Percentiles rank a stretch among this genome's conserved stretches.
phyloP scores from a whole-genome alignment of 768 basidiomycete genomes.

The Naganishia kalamii region DNA sequence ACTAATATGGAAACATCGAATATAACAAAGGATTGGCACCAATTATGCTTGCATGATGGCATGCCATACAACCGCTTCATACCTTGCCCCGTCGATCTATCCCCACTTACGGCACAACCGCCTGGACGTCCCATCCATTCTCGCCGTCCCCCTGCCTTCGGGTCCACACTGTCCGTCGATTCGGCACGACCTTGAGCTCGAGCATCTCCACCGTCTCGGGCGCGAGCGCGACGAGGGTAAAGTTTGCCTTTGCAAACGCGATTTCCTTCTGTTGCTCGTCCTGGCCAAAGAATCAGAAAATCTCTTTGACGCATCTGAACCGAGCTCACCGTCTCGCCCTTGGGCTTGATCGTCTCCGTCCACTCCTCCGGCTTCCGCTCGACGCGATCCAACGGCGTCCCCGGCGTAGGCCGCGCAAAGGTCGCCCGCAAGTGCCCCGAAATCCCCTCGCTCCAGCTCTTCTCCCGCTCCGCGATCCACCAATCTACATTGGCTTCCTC shows the following conservation, averaged over 20 bases:
- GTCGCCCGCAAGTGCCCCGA: slow-evolving; percentile 43
- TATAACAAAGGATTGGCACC: too few relatives aligned
- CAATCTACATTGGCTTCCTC: slow-evolving; percentile 30
- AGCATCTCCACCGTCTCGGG: slow-evolving; percentile 35
- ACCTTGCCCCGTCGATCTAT: neutral
- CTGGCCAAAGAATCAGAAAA: slow-evolving; percentile 20
- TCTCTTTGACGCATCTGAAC: neutral
- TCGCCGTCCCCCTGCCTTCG: neutral
- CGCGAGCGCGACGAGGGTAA: slow-evolving; percentile 38
- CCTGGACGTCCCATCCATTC: slow-evolving; percentile 6
- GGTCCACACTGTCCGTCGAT: slow-evolving; percentile 36
- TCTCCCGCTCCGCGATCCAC: slow-evolving; percentile 39
- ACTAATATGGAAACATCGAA: too few relatives aligned
- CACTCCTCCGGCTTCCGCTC: slow-evolving; percentile 35
- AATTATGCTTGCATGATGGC: too few relatives aligned
- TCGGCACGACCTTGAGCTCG: slow-evolving; percentile 41
- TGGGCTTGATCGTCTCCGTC: slow-evolving; percentile 33
- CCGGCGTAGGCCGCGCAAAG: slow-evolving; percentile 41
- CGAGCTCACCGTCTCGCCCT: slow-evolving; percentile 33
- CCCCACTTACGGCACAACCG: slow-evolving; percentile 4
- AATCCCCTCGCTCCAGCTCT: slow-evolving; percentile 33
- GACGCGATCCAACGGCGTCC: slow-evolving; percentile 33
- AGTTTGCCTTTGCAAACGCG: slow-evolving; percentile 33
- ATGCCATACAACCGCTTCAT: neutral
- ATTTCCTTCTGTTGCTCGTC: slow-evolving; percentile 37